Evolutionary conservation across 345 rosid genomes (phyloP).

Genomic region (Trapa bicornis): DNA sequence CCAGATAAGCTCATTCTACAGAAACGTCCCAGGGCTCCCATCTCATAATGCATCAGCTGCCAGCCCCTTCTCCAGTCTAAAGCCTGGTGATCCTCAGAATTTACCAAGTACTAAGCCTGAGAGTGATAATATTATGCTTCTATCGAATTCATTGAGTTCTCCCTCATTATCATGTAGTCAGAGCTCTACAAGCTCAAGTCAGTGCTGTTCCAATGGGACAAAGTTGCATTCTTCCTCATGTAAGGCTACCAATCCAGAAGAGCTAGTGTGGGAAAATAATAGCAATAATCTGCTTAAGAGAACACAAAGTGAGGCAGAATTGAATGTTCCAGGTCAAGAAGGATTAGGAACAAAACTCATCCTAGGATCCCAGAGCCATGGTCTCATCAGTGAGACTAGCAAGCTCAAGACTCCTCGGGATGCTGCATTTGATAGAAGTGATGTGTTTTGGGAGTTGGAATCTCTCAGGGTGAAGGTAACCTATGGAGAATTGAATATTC

Average conservation of each 20-base stretch:
- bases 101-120: slow-evolving; percentile 20
- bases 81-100: slow-evolving; percentile 14
- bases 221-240: slow-evolving; percentile 25
- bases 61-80: slow-evolving; percentile 16
- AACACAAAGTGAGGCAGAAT: slow-evolving; percentile 33
- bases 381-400: slow-evolving; percentile 20
- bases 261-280: slow-evolving; percentile 21
- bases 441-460: slow-evolving; percentile 30
- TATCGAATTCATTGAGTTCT: slow-evolving; percentile 30
- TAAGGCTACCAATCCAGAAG: slow-evolving; percentile 13
- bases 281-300: slow-evolving; percentile 21
- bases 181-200: slow-evolving; percentile 61
- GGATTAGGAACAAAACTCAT: slow-evolving; percentile 17
- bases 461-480: slow-evolving; percentile 50
- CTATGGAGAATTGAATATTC: slow-evolving; percentile 51
- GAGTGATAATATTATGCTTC: slow-evolving; percentile 13
- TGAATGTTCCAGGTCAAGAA: slow-evolving; percentile 33
- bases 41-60: slow-evolving; percentile 33
- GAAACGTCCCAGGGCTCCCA: slow-evolving; percentile 51
- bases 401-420: slow-evolving; percentile 20
- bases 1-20: slow-evolving; percentile 54
- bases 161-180: slow-evolving; percentile 62
- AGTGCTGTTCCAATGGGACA: slow-evolving; percentile 51
- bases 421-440: slow-evolving; percentile 12
- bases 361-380: slow-evolving; percentile 37